Evolutionary conservation across 2,329 filamentous ascomycete genomes (phyloP).

Genomic region (Penicillium sp.): DNA sequence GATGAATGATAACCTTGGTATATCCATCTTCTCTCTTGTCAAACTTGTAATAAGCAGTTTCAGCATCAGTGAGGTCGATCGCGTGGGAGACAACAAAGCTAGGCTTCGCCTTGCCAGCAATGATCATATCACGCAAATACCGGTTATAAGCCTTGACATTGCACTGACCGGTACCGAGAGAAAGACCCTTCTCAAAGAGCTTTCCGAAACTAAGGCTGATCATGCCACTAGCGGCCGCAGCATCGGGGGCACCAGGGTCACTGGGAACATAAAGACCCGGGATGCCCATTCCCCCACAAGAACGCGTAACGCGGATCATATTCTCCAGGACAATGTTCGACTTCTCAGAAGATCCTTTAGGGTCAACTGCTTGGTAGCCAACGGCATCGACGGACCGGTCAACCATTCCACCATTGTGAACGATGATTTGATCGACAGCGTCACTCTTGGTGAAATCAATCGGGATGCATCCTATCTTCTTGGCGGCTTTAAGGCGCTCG

Average conservation of each 20-base stretch:
- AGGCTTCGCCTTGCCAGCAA: conserved; percentile 60
- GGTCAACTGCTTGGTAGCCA: conserved; percentile 59
- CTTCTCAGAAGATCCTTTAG: conserved; percentile 55
- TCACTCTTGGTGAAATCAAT: conserved; percentile 57
- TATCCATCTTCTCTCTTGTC: conserved; percentile 63
- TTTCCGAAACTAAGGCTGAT: conserved; percentile 63
- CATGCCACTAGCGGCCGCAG: conserved; percentile 58
- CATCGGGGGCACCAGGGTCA: conserved; percentile 61
- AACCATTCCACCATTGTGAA: conserved; percentile 56
- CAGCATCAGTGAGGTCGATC: conserved; percentile 58
- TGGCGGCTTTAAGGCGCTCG: conserved; percentile 55
- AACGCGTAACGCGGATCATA: conserved; percentile 58
- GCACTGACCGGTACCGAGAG: conserved; percentile 60
- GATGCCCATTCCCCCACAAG: conserved; percentile 59
- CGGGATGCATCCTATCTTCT: conserved; percentile 58
- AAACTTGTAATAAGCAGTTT: conserved; percentile 61
- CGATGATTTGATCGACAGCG: conserved; percentile 58
- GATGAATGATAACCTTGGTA: conserved; percentile 64
- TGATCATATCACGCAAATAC: conserved; percentile 62
- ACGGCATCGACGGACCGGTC: conserved; percentile 63
- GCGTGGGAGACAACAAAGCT: conserved; percentile 64
- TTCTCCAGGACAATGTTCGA: conserved; percentile 62
- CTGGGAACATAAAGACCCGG: conserved; percentile 52
- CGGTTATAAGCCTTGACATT: conserved; percentile 66
- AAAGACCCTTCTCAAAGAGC: conserved; percentile 63